Evolutionary conservation across 202 grass and related monocot species (phyloP), one percentile per base, ranked within the genome.

Genomic region (Zizania palustris): DNA sequence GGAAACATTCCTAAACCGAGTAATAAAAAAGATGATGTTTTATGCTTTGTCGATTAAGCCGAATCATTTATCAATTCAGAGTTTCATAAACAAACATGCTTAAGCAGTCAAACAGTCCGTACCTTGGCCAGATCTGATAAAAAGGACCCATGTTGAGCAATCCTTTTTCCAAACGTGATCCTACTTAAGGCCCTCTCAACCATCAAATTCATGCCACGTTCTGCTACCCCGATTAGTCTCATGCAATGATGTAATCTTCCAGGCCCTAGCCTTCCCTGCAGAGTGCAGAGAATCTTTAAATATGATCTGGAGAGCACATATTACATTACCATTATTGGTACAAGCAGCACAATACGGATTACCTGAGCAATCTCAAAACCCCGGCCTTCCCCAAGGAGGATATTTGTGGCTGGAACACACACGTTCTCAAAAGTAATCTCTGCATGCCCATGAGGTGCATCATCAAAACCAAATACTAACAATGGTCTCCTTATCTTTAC

Each of bases 361-460:
- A 98, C 91, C 90, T 98, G 91, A 75, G 96, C 96, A 76, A 95
- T 98, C 77, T 98, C 96, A 56, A 98, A 95, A 77, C 96, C 96
- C 7, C 89, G 67, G 15, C 96, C 91, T 89, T 98, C 87, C 6
- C 96, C 95, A 37, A 98, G 91, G 1, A 99, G 87, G 71, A 99
- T 93, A 84, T 95, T 95, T 40, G 78, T 87, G 54, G 51, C 85
- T 1, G 89, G 96, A 56, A 95, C 96, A 60, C 63, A 75, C 4
- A 99, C 92, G 62, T 99, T 95, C 7, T 95, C 85, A 77, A 99
- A 99, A 85, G 43, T 72, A 77, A 99, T 92, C 80, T 99, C 96
- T 35, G 96, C 89, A 56, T 99, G 96, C 11, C 92, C 96, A 88
- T 95, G 96, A 10, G 91, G 89, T 39, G 96, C 96, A 80, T 99